Conservation (phyloP, 805 yeast species). For the Metschnikowia reukaufii region DNA sequence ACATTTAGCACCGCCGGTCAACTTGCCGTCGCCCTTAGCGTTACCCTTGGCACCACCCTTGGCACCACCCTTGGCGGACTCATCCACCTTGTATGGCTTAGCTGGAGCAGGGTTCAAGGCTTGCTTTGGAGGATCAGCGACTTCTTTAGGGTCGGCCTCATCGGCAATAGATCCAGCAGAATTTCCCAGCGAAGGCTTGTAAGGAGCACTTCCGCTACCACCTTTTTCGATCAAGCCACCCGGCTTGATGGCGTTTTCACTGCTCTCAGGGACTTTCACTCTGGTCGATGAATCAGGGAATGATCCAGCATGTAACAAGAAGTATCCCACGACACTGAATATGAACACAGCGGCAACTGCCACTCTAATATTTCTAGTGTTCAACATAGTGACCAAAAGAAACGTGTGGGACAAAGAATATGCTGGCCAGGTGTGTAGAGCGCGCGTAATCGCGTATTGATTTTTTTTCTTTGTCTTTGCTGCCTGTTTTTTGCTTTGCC, state of each 20-base stretch:
- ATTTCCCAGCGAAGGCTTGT: constrained; percentile 20
- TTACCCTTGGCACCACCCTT: neutral
- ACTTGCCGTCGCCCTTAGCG: neutral
- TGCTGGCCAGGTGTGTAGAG: neutral
- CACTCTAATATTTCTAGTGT: constrained; percentile 53
- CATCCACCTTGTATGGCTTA: neutral
- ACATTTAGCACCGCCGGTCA: constrained; percentile 20
- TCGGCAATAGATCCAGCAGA: neutral
- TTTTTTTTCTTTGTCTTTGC: neutral
- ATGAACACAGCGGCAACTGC: constrained; percentile 51
- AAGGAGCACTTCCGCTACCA: constrained; percentile 36
- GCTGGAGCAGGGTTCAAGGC: constrained; percentile 4
- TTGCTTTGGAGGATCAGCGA: neutral
- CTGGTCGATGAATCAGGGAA: constrained; percentile 34
- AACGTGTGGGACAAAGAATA: neutral
- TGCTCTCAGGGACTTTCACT: constrained; percentile 21
- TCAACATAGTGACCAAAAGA: constrained; percentile 25
- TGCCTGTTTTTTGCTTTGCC: neutral
- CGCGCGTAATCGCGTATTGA: constrained; percentile 1
- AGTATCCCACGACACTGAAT: constrained; percentile 49
- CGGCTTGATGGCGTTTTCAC: constrained; percentile 14
- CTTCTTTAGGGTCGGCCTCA: neutral
- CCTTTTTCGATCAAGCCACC: constrained; percentile 35
- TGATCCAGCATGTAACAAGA: constrained; percentile 45
- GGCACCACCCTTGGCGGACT: neutral